phyloP scores from a whole-genome alignment of 2,329 filamentous ascomycete species.

The Trichoderma arundinaceum region DNA sequence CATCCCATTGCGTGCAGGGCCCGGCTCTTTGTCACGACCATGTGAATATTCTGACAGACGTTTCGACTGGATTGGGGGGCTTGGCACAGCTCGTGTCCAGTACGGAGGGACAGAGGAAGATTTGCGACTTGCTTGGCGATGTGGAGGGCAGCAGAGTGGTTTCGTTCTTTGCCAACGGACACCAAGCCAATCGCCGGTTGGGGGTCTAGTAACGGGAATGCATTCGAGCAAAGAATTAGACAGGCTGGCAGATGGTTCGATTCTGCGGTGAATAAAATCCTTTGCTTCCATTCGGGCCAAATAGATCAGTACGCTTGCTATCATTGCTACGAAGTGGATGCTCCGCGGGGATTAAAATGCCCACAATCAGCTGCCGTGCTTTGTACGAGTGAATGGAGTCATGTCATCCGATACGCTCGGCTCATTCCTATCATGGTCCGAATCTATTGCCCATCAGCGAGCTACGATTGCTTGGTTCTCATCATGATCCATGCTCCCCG shows the following conservation, averaged over 20 bases:
- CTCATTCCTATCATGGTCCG: not conserved
- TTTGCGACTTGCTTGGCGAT: slow-evolving; percentile 42
- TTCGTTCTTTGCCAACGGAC: slow-evolving; percentile 40
- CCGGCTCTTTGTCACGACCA: slow-evolving; percentile 38
- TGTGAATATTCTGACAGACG: slow-evolving; percentile 40
- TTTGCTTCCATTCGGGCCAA: not conserved
- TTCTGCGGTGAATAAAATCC: not conserved
- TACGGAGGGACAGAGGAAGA: slow-evolving; percentile 32
- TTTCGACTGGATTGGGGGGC: slow-evolving; percentile 39
- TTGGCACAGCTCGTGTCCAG: slow-evolving; percentile 38
- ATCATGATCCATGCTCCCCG: slow-evolving; percentile 1
- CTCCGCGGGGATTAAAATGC: not conserved
- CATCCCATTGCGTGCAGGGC: slow-evolving; percentile 40
- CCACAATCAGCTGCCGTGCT: not conserved
- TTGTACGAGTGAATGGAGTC: not conserved
- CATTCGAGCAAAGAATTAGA: not conserved
- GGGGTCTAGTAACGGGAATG: not conserved
- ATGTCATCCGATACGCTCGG: not conserved
- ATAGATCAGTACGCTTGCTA: not conserved
- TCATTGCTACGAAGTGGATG: not conserved
- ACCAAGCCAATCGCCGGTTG: slow-evolving; percentile 10
- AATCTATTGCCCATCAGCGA: not conserved
- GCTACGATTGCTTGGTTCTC: not conserved
- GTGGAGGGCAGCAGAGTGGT: slow-evolving; percentile 41
- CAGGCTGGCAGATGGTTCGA: not conserved